Percentiles rank a stretch among this genome's conserved stretches.
Conservation (phyloP, 2,329 filamentous ascomycete genomes). For the Botryotinia convoluta region DNA sequence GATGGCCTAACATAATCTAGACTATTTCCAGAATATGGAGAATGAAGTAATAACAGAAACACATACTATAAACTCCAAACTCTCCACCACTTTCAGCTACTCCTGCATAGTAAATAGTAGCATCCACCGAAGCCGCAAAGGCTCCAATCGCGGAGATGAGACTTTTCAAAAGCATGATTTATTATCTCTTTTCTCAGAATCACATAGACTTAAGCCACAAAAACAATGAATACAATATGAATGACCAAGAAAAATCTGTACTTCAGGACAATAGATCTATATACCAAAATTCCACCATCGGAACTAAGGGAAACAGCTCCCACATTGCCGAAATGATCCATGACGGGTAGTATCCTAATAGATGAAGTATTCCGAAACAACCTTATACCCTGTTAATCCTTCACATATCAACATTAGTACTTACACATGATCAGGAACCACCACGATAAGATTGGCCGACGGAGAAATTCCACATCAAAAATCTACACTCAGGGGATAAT, state of each 20-base stretch:
- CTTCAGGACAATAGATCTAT: not conserved
- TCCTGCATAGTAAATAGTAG: conserved; percentile 49
- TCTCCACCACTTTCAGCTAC: conserved; percentile 49
- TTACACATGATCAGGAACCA: not conserved
- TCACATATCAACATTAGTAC: not conserved
- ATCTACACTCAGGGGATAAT: not conserved
- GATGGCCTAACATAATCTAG: not conserved
- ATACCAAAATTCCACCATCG: not conserved
- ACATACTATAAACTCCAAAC: conserved; percentile 45
- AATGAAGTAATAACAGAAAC: no score
- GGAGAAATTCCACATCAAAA: not conserved
- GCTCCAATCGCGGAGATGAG: conserved; percentile 1
- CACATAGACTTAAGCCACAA: not conserved
- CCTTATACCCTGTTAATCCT: not conserved
- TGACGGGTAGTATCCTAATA: not conserved
- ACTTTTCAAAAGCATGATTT: conserved; percentile 7
- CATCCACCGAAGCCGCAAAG: conserved; percentile 23
- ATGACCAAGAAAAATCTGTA: not conserved
- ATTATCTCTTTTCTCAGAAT: not conserved
- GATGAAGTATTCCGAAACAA: not conserved
- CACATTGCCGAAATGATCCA: conserved; percentile 3
- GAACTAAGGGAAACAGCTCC: not conserved
- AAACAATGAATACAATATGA: not conserved
- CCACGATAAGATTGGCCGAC: not conserved
- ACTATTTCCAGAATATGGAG: not conserved